phyloP scores from a whole-genome alignment of 2,329 filamentous ascomycete species.

The Cercospora beticola region DNA sequence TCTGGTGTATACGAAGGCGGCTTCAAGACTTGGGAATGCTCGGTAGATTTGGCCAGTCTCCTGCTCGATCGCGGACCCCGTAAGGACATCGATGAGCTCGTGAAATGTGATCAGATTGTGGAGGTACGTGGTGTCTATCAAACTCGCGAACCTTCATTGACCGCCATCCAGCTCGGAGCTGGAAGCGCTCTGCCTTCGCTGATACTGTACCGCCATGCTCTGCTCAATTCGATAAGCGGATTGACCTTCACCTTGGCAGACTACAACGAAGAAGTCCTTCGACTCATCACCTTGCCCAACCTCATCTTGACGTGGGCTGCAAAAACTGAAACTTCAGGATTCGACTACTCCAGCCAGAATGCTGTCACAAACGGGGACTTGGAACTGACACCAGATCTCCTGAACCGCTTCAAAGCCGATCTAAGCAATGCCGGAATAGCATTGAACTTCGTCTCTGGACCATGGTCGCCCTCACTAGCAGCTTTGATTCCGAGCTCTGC shows the following conservation, averaged over 20 bases:
- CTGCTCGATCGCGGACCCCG: conserved; percentile 50
- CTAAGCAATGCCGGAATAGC: conserved; percentile 54
- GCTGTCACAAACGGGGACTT: conserved; percentile 54
- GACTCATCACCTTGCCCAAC: conserved; percentile 78
- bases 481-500: conserved; percentile 51
- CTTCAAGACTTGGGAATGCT: conserved; percentile 89
- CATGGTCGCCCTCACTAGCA: conserved; percentile 66
- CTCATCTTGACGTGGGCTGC: conserved; percentile 65
- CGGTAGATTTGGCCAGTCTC: conserved; percentile 72
- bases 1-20: conserved; percentile 83
- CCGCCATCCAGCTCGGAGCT: conserved; percentile 63
- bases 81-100: conserved; percentile 51
- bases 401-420: conserved; percentile 58
- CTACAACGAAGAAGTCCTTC: conserved; percentile 76
- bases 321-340: conserved; percentile 22
- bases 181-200: conserved; percentile 73
- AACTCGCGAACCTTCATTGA: not conserved
- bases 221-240: conserved; percentile 46
- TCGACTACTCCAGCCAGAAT: not conserved
- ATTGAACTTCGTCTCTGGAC: conserved; percentile 70
- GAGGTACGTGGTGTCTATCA: conserved; percentile 38
- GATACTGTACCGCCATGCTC: conserved; percentile 65
- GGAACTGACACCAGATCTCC: conserved; percentile 60
- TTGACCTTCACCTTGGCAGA: conserved; percentile 69
- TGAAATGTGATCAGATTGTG: conserved; percentile 50